Percentiles rank a stretch among this genome's conserved stretches.
Conservation (phyloP, 495 filamentous ascomycete genomes). For the Coniosporium apollinis region DNA sequence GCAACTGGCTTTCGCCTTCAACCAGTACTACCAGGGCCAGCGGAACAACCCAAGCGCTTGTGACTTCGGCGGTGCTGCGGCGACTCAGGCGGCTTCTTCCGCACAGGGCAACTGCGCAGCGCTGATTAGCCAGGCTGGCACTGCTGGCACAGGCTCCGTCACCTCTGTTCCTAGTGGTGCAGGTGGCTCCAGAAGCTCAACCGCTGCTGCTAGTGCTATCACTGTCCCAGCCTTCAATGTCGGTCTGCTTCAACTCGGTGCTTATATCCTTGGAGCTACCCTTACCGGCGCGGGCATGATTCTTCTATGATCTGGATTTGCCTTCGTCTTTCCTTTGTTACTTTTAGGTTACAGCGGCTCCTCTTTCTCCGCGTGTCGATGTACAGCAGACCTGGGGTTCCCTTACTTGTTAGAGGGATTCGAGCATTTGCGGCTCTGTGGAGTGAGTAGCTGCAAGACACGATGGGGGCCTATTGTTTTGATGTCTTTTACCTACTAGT, state of each 20-base stretch:
- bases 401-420: too few species aligned
- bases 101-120: conserved; percentile 35
- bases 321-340: too few species aligned
- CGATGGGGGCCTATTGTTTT: too few species aligned
- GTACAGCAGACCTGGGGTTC: too few species aligned
- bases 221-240: conserved; percentile 39
- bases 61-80: conserved; percentile 54
- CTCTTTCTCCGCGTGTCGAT: too few species aligned
- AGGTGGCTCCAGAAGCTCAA: conserved; percentile 14
- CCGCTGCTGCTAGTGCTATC: conserved; percentile 24
- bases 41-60: conserved; percentile 48
- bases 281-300: conserved; percentile 60
- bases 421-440: too few species aligned
- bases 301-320: conserved; percentile 62
- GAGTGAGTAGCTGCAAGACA: too few species aligned
- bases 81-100: conserved; percentile 24
- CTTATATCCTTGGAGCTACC: conserved; percentile 50
- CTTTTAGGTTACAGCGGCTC: too few species aligned
- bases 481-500: too few species aligned
- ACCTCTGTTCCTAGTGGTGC: conserved; percentile 35
- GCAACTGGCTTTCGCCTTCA: conserved; percentile 65
- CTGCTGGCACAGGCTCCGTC: conserved; percentile 46
- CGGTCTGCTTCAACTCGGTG: conserved; percentile 47
- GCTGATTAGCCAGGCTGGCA: conserved; percentile 43
- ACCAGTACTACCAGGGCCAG: conserved; percentile 51